These are phyloP conservation scores for Grosmannia penicillata DNA, from an alignment of 2,329 filamentous ascomycete genomes.

Conservation along the genomic window DNA sequence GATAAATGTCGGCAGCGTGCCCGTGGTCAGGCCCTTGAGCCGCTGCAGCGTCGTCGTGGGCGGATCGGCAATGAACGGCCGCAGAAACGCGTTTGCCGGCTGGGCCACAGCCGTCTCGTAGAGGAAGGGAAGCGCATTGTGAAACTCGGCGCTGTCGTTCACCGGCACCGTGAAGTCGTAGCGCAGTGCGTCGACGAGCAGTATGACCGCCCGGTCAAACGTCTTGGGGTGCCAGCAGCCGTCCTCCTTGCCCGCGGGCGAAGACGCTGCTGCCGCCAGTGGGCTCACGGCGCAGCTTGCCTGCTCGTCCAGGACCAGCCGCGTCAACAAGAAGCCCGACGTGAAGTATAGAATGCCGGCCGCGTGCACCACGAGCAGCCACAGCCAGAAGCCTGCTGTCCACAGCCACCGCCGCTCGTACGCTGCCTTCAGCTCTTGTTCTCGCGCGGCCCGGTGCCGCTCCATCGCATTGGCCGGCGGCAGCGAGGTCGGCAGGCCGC, in stretches of 20 bases:
- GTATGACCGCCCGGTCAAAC: conserved; percentile 80
- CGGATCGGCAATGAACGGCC: conserved; percentile 93
- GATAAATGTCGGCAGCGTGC: conserved; percentile 86
- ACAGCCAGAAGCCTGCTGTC: conserved; percentile 53
- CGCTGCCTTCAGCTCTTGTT: conserved; percentile 29
- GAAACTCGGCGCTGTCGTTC: conserved; percentile 45
- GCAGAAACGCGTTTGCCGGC: conserved; percentile 73
- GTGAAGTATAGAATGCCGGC: conserved; percentile 85
- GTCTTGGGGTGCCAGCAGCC: conserved; percentile 96
- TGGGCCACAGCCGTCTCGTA: conserved; percentile 64
- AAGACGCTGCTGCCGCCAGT: conserved; percentile 29
- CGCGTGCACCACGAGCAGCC: conserved; percentile 59
- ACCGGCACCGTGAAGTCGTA: conserved; percentile 94
- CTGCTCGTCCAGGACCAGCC: conserved; percentile 63
- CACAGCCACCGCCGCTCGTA: conserved; percentile 41
- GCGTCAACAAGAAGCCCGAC: conserved; percentile 83
- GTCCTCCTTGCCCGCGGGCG: conserved; percentile 28
- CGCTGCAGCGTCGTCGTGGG: conserved; percentile 87
- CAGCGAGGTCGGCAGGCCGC: conserved; percentile 13
- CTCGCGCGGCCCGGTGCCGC: conserved; percentile 29
- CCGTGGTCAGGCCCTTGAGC: conserved; percentile 86
- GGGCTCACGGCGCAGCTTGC: conserved; percentile 58
- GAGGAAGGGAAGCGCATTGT: conserved; percentile 76
- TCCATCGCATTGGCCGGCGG: conserved; percentile 25
- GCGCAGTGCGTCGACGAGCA: conserved; percentile 83